phyloP scores from a whole-genome alignment of 2,329 filamentous ascomycete species.

The Fusarium lyarnte region DNA sequence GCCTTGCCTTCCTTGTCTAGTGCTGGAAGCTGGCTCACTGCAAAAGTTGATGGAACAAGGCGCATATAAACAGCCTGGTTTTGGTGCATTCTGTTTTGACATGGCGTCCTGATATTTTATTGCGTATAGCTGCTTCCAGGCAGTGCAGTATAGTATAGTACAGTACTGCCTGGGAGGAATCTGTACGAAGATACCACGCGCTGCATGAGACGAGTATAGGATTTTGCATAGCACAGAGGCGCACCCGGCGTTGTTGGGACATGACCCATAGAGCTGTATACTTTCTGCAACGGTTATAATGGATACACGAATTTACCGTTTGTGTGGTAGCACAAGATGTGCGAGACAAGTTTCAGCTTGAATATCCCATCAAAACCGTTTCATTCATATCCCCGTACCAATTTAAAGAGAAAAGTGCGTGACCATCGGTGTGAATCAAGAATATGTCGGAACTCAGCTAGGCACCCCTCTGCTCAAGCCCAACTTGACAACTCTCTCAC shows the following conservation, averaged over 20 bases:
- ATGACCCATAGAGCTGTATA: conserved; percentile 29
- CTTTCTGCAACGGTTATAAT: conserved; percentile 20
- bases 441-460: background rate
- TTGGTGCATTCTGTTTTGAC: conserved; percentile 17
- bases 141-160: background rate
- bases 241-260: conserved; percentile 31
- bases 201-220: conserved; percentile 29
- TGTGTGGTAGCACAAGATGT: conserved; percentile 4
- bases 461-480: conserved; percentile 25
- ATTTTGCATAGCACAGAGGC: conserved; percentile 32
- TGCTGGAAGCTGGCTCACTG: conserved; percentile 21
- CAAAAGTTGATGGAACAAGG: conserved; percentile 25
- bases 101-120: conserved; percentile 16
- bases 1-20: conserved; percentile 10
- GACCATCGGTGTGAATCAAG: background rate
- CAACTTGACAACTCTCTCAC: conserved; percentile 56
- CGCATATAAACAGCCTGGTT: conserved; percentile 19
- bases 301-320: conserved; percentile 19
- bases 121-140: conserved; percentile 14
- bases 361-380: background rate
- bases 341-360: conserved; percentile 10
- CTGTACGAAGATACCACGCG: conserved; percentile 29
- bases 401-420: background rate
- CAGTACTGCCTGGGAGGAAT: background rate
- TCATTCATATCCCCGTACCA: background rate